Evolutionary conservation across 441 rosid genomes (phyloP).

Genomic region (Populus hybrid): DNA sequence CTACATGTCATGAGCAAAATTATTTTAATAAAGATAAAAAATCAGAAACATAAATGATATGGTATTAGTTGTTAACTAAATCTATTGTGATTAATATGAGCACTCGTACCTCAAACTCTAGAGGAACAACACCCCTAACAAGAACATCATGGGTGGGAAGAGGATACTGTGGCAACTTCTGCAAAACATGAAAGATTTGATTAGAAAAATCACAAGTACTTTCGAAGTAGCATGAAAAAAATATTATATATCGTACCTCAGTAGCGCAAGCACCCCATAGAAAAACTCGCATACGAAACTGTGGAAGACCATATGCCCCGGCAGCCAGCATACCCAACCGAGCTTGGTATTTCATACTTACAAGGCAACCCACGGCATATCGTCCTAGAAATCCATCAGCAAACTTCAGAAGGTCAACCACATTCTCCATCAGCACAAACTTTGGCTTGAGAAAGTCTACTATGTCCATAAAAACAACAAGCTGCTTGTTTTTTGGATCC

Average conservation of each 20-base stretch:
- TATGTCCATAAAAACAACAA: slow-evolving; percentile 59
- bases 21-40: neutral
- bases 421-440: slow-evolving; percentile 79
- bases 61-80: neutral
- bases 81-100: neutral
- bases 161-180: slow-evolving; percentile 73
- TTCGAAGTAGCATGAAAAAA: neutral
- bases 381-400: slow-evolving; percentile 56
- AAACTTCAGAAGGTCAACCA: slow-evolving; percentile 67
- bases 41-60: neutral
- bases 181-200: slow-evolving; percentile 12
- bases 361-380: slow-evolving; percentile 61
- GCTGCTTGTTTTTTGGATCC: slow-evolving; percentile 66
- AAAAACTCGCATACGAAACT: slow-evolving; percentile 72
- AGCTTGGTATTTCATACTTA: slow-evolving; percentile 65
- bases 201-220: neutral
- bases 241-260: slow-evolving; percentile 32
- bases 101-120: slow-evolving; percentile 55
- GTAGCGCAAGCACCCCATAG: slow-evolving; percentile 69
- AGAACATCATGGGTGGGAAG: slow-evolving; percentile 79
- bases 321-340: slow-evolving; percentile 85
- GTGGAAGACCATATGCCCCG: slow-evolving; percentile 87
- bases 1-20: slow-evolving; percentile 27
- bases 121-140: slow-evolving; percentile 54
- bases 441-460: slow-evolving; percentile 65